Evolutionary conservation across 208 protist genomes (phyloP), one percentile per base, ranked within the genome.

Genomic region (Trypanosoma lewisi): DNA sequence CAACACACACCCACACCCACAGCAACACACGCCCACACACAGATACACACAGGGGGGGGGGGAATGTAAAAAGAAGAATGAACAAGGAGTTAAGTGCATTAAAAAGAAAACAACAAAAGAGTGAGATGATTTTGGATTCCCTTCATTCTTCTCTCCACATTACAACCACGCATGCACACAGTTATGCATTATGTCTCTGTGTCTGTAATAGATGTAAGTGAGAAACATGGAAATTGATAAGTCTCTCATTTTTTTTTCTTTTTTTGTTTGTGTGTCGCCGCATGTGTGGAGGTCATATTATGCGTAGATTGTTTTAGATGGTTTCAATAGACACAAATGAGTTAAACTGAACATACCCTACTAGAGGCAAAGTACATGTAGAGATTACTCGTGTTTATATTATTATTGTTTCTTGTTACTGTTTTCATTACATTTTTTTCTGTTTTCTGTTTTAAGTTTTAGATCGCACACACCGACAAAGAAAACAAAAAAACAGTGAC

Each of bases 331-430:
- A 58, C 45, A 34, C 52, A 58, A 58, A 16, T 58, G 7, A n/a
- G 48, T 34, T 28, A 11, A 53, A 34, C 19, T 28, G n/a, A 53
- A 34, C 17, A 1, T 47, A 19, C 1, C 5, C 8, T 47, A 21
- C 42, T 21, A 47, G 23, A 53, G 37, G 8, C 14, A 42, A 42
- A 17, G 37, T 14, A n/a, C n/a, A n/a, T n/a, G n/a, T n/a, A 16
- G 5, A 39, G 12, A 41, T 19, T 56, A 17, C 2, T 57, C n/a
- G 30, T 19, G 23, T 37, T 39, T 2, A 16, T 41, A 42, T 42
- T 37, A 25, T 6, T 41, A 41, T 37, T 41, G 11, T 47, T 30
- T 77, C 31, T 41, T 65, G 28, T 70, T 45, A 48, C 62, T 31
- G 47, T 50, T 17, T 56, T 53, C 11, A n/a, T n/a, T n/a, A n/a